phyloP scores from a whole-genome alignment of 257 asterid genomes.

The Solanum chilense region DNA sequence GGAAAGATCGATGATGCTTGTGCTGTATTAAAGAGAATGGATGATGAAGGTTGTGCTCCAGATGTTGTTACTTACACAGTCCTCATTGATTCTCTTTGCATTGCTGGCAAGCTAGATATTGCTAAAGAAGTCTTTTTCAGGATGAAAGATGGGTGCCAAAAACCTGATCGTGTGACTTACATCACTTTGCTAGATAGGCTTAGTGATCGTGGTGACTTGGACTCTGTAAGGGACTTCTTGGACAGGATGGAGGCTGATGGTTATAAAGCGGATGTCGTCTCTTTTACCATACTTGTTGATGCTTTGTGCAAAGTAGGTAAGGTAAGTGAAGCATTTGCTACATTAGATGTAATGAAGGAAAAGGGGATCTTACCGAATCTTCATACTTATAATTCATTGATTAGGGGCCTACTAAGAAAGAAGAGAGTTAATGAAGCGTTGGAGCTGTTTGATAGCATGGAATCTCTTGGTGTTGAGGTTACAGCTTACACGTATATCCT shows the following conservation, averaged over 20 bases:
- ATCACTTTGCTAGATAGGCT: slow-evolving; percentile 78
- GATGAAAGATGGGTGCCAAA: slow-evolving; percentile 69
- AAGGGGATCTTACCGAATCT: slow-evolving; percentile 60
- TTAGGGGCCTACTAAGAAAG: slow-evolving; percentile 68
- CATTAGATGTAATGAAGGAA: slow-evolving; percentile 56
- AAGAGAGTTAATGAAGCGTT: slow-evolving; percentile 58
- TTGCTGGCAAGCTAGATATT: slow-evolving; percentile 64
- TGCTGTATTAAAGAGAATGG: slow-evolving; percentile 68
- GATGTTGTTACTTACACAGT: slow-evolving; percentile 94
- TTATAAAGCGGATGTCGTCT: slow-evolving; percentile 68
- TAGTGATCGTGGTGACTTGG: slow-evolving; percentile 67
- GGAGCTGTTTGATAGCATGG: slow-evolving; percentile 48
- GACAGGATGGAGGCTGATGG: slow-evolving; percentile 76
- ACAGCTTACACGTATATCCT: slow-evolving; percentile 65
- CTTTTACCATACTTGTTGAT: slow-evolving; percentile 66
- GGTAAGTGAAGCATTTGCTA: slow-evolving; percentile 54
- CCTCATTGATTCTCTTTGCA: slow-evolving; percentile 86
- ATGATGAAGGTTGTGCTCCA: slow-evolving; percentile 75
- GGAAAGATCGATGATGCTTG: slow-evolving; percentile 72
- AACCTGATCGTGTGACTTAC: slow-evolving; percentile 89
- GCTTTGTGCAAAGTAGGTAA: slow-evolving; percentile 76
- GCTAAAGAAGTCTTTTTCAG: slow-evolving; percentile 68
- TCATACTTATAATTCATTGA: slow-evolving; percentile 82
- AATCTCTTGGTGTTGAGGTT: slow-evolving; percentile 37
- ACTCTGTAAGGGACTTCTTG: slow-evolving; percentile 56